Base-by-base conservation (phyloP, 2,329 filamentous ascomycete genomes). In the Hypoxylon sp. region DNA sequence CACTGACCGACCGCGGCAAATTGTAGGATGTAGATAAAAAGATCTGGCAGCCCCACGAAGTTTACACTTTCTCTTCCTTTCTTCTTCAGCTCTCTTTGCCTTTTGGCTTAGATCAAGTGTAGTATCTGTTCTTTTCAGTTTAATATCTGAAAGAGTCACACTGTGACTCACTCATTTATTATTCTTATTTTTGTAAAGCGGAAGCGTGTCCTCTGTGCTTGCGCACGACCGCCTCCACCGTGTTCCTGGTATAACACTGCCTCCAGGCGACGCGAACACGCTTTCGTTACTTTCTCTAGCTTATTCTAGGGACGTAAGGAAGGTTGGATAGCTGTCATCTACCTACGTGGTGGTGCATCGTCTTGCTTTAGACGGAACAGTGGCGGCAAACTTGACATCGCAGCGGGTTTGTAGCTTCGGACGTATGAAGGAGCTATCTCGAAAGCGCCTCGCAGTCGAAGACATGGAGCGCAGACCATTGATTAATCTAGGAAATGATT, bases 71-170 rank as follows among this genome's bases (percentile, higher is more conserved):
- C 56, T 61, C 50, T 65, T 68, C 56, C 41, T 69, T 70, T 68
- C 60, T 61, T 70, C 69, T 67, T 67, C 51, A 73, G 71, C 71
- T 73, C 69, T 70, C 70, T 70, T 70, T 68, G 64, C 68, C 67
- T 70, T 70, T 70, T 70, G 66, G 70, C 70, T 71, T 70, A 70
- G 70, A 71, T 71, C 69, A 71, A 71, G 70, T 26, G 24, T 26
- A 26, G 24, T 26, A 26, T 26, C 24, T 26, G 24, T 92, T 93
- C 90, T 93, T 92, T 91, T 91, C 88, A 93, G 91, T 92, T 93
- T 93, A 92, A 93, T 92, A 88, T 90, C 90, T 93, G 89, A 89
- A 91, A 92, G 85, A 84, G 83, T 82, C 84, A 87, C 86, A 91
- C 81, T 56, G 83, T 87, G 83, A 81, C 82, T 83, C 83, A 85